Evolutionary conservation across 2,329 filamentous ascomycete species (phyloP), one percentile per base, ranked within the genome.

Genomic region (Venturia asperata): DNA sequence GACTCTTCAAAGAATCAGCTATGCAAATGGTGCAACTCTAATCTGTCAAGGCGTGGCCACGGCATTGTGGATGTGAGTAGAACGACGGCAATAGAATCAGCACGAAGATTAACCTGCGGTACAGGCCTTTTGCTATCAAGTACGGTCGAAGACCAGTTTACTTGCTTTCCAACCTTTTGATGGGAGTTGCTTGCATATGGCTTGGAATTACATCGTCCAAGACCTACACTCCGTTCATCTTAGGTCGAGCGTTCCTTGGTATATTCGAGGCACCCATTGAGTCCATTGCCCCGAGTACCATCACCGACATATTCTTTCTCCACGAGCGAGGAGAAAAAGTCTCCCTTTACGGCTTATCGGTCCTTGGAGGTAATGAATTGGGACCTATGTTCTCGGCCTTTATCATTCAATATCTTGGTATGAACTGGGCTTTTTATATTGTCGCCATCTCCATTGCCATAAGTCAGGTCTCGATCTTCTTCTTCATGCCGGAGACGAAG

Each of bases 361-460:
- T 79, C 24, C 70, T 75, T 21, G 74, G 77, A 3, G 77, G 75
- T 9, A 77, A 77, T 65, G 76, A 74, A 1, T 66, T 78, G 21
- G 75, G 76, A 0, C 75, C 75, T 7, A 63, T 77, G 24, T 73
- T 77, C 27, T 77, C 75, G 43, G 77, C 77, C 5, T 74, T 72
- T 37, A 76, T 80, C 58, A 74, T 78, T 27, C 68, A 76, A 61
- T 72, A 72, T 10, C 68, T 78, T 15, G 74, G 72, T 11, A 77
- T 78, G 69, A 72, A 77, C 43, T 76, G 77, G 7, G 77, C 77
- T 17, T 79, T 79, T 63, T 77, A 77, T 63, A 74, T 78, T 21
- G 68, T 72, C 5, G 73, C 72, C 52, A 73, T 71, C 43, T 65
- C 73, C 1, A 69, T 69, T 37, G 70, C 66, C 5, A 63, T 76